Evolutionary conservation across 2,329 filamentous ascomycete species (phyloP), one percentile per base, ranked within the genome.

Genomic region (Apiospora malaysiana): DNA sequence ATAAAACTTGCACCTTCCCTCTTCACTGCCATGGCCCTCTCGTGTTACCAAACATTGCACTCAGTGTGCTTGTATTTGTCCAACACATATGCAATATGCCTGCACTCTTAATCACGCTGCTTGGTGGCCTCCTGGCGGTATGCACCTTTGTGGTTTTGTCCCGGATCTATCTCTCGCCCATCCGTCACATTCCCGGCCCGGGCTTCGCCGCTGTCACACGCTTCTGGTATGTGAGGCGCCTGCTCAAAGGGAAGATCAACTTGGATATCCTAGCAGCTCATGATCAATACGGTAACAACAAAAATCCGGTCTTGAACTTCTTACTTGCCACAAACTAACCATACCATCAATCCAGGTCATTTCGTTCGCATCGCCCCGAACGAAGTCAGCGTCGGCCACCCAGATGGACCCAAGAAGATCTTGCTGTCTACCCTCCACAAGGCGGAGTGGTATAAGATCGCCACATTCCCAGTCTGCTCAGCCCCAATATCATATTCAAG

Each of bases 331-430:
- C 14, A 1, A 4, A 12, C 2, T 40, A 4, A 40, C 18, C 27
- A 12, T 14, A n/a, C 1, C 1, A 18, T 40, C 10, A 18, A n/a
- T 2, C 7, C 4, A 82, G 78, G 79, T 4, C 73, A 79, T 32
- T 84, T 85, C 72, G 80, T 85, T 42, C 82, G 84, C 16, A 83
- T 85, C 42, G 77, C 78, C 9, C 77, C 80, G 25, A 82, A 84
- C 68, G 83, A 85, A 78, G 79, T 85, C 71, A 83, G 81, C 71
- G 78, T 85, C 45, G 79, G 79, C 68, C 80, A 85, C 72, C 80
- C 82, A 2, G 79, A 83, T 71, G 83, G 79, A 18, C 76, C 84
- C 25, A 77, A 76, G n/a, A 75, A 78, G 68, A 75, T 85, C 5
- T 77, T 85, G 4, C 73, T 80, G 46, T 75, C 75, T 0, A 76